phyloP scores from a whole-genome alignment of 805 yeast species.

The Saccharomycopsis fibuligera region DNA sequence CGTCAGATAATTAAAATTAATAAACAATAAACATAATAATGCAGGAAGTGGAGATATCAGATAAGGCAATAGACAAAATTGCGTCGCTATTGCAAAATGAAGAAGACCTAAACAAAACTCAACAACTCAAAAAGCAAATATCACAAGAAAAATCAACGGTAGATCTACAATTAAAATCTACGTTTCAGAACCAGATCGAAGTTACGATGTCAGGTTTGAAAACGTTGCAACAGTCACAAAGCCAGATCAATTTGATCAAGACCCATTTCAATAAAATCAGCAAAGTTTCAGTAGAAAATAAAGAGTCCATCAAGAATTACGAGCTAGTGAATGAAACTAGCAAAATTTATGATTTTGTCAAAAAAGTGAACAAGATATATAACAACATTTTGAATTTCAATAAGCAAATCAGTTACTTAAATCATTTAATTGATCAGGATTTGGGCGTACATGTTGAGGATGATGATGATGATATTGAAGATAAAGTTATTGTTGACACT shows the following conservation, averaged over 20 bases:
- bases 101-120: constrained; percentile 49
- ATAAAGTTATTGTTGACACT: constrained; percentile 26
- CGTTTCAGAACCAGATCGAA: constrained; percentile 59
- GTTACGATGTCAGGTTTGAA: constrained; percentile 41
- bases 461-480: constrained; percentile 27
- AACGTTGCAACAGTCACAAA: constrained; percentile 33
- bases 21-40: background rate
- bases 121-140: constrained; percentile 47
- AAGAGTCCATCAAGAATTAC: constrained; percentile 57
- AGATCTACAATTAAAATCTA: constrained; percentile 67
- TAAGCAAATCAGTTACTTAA: constrained; percentile 43
- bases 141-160: constrained; percentile 65
- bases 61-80: constrained; percentile 13
- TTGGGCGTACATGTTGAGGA: constrained; percentile 12
- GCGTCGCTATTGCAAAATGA: constrained; percentile 25
- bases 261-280: constrained; percentile 39
- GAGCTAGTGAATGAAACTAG: constrained; percentile 64
- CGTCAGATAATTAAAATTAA: no score
- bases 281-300: constrained; percentile 47
- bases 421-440: constrained; percentile 45
- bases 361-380: constrained; percentile 59
- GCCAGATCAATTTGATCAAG: constrained; percentile 45
- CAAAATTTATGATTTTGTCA: constrained; percentile 62
- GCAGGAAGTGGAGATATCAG: constrained; percentile 7
- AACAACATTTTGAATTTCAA: constrained; percentile 54